Conservation (phyloP, 345 rosid genomes). For the Theobroma cacao region DNA sequence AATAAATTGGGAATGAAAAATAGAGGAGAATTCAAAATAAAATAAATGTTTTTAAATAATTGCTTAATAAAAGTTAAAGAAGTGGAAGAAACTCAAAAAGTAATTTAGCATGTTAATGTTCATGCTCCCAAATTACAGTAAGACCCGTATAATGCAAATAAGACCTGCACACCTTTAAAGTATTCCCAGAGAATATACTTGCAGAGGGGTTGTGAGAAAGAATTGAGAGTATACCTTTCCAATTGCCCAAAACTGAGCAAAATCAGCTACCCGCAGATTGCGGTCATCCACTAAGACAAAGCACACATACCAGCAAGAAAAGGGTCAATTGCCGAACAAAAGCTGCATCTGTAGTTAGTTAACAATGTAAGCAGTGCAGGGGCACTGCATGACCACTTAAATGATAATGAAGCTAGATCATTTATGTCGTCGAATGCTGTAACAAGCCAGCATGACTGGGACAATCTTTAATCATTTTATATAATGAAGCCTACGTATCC, state of each 20-base stretch:
- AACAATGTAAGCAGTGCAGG: conserved; percentile 76
- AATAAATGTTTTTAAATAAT: not conserved
- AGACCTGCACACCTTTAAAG: conserved; percentile 37
- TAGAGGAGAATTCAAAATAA: not conserved
- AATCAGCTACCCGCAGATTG: conserved; percentile 99
- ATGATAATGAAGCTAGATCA: conserved; percentile 56
- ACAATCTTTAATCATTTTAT: conserved; percentile 23
- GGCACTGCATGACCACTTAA: conserved; percentile 80
- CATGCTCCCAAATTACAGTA: conserved; percentile 17
- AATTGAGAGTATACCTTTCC: conserved; percentile 95
- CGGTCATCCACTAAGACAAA: conserved; percentile 99
- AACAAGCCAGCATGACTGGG: conserved; percentile 22
- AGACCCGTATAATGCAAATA: conserved; percentile 22
- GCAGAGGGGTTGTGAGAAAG: conserved; percentile 47
- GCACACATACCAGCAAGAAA: conserved; percentile 95
- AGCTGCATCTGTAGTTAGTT: conserved; percentile 97
- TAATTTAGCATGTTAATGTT: conserved; percentile 2
- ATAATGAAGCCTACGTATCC: conserved; percentile 29
- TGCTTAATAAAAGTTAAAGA: not conserved
- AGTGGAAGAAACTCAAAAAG: not conserved
- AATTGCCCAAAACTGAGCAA: conserved; percentile 99
- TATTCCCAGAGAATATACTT: conserved; percentile 36
- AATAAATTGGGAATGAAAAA: not conserved
- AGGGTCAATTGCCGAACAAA: conserved; percentile 94
- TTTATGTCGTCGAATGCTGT: conserved; percentile 36